Percentiles rank a stretch among this genome's conserved stretches.
Conservation (phyloP, 352 stramenopile species). For the Pythium folliculosum region DNA sequence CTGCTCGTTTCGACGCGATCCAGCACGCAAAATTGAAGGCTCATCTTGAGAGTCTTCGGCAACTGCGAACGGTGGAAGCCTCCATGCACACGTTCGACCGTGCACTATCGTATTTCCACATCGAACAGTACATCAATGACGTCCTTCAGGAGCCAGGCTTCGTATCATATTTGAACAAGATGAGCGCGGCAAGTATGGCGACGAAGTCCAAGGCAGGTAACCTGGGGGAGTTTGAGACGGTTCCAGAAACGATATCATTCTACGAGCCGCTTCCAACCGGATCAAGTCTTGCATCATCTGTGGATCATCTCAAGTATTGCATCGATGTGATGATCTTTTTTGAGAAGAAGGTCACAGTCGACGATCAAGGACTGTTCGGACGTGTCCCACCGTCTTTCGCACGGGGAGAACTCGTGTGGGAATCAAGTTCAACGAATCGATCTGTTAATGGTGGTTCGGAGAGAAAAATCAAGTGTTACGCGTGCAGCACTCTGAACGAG, state of each 20-base stretch:
- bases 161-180: constrained; percentile 74
- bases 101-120: constrained; percentile 76
- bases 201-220: constrained; percentile 10
- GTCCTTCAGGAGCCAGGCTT: constrained; percentile 71
- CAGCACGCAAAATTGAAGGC: constrained; percentile 67
- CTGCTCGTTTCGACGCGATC: constrained; percentile 64
- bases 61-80: constrained; percentile 75
- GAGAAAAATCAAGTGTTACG: constrained; percentile 72
- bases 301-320: constrained; percentile 83
- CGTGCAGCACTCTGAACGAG: constrained; percentile 63
- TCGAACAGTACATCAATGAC: constrained; percentile 83
- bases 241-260: constrained; percentile 67
- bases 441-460: constrained; percentile 43
- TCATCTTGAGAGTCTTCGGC: constrained; percentile 71
- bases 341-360: constrained; percentile 83
- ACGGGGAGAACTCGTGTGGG: constrained; percentile 76
- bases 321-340: constrained; percentile 87
- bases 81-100: constrained; percentile 82
- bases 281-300: constrained; percentile 51
- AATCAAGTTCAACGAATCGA: constrained; percentile 38
- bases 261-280: constrained; percentile 59
- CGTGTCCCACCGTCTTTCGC: constrained; percentile 77
- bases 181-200: constrained; percentile 44
- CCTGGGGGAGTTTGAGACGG: constrained; percentile 50
- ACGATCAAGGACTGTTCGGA: constrained; percentile 63